Conservation (phyloP, 805 yeast genomes). For the Wickerhamiella vanderwaltii region DNA sequence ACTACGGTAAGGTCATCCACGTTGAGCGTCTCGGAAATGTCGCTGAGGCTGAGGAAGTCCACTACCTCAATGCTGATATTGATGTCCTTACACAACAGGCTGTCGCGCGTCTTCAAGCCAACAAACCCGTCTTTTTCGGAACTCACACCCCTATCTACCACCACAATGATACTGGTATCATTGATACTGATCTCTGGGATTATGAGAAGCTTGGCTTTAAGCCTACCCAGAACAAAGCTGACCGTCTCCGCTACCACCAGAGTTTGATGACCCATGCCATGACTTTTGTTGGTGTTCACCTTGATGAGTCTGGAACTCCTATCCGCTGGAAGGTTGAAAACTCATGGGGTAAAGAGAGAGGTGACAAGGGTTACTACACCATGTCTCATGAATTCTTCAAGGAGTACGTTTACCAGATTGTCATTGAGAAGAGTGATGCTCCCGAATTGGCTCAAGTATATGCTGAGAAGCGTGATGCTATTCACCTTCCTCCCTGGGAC, state of each 20-base stretch:
- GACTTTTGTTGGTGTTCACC: conserved; percentile 71
- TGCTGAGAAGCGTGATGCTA: conserved; percentile 33
- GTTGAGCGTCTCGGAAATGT: conserved; percentile 70
- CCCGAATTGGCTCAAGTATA: conserved; percentile 32
- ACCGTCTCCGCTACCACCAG: conserved; percentile 56
- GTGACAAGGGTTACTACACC: conserved; percentile 53
- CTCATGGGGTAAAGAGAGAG: conserved; percentile 63
- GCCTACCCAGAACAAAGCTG: conserved; percentile 45
- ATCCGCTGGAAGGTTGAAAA: conserved; percentile 63
- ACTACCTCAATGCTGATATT: conserved; percentile 57
- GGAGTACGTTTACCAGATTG: conserved; percentile 64
- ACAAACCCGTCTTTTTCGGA: conserved; percentile 79
- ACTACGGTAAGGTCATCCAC: conserved; percentile 47
- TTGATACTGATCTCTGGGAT: conserved; percentile 61
- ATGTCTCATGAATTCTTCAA: conserved; percentile 66
- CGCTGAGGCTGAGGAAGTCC: conserved; percentile 53
- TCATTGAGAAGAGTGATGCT: conserved; percentile 43
- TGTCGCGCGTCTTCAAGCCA: conserved; percentile 52
- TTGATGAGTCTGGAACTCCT: conserved; percentile 50
- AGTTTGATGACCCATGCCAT: conserved; percentile 85
- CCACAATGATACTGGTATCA: conserved; percentile 51
- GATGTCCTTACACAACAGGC: conserved; percentile 47
- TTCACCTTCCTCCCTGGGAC: conserved; percentile 62
- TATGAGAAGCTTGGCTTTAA: conserved; percentile 39
- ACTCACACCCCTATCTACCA: conserved; percentile 76